Evolutionary conservation across 164 flowering plant genomes (phyloP).

Genomic region (Vitis riparia): DNA sequence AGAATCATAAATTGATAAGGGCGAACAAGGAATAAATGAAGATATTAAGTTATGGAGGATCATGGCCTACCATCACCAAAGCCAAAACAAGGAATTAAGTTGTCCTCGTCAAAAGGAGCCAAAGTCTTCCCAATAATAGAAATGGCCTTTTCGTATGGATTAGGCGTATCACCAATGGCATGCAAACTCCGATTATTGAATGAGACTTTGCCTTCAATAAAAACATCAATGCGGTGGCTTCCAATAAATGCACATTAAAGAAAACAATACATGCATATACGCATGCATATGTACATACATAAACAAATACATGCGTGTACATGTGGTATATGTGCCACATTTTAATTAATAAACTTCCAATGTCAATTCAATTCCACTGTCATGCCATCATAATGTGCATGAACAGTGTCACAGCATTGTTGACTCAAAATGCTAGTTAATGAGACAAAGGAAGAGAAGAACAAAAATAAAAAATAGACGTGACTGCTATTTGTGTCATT

Average conservation of each 20-base stretch:
- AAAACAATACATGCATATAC: no score
- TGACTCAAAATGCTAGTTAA: no score
- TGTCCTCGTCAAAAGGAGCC: slow-evolving; percentile 87
- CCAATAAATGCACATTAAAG: neutral
- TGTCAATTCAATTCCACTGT: no score
- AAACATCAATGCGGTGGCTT: slow-evolving; percentile 13
- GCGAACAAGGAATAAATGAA: neutral
- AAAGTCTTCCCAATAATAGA: slow-evolving; percentile 68
- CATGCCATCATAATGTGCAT: no score
- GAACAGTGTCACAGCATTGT: no score
- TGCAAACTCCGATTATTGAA: slow-evolving; percentile 65
- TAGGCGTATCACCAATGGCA: slow-evolving; percentile 49
- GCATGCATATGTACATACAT: no score
- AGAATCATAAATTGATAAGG: neutral
- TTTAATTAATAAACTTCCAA: no score
- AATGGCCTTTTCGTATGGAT: slow-evolving; percentile 83
- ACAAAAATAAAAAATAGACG: no score
- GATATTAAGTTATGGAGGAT: neutral
- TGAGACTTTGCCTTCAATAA: slow-evolving; percentile 54
- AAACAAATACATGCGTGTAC: no score
- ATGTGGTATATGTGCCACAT: no score
- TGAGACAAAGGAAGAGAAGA: no score
- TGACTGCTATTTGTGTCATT: no score
- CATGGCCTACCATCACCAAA: slow-evolving; percentile 69
- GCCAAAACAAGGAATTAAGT: slow-evolving; percentile 81